Percentiles rank a stretch among this genome's conserved stretches.
Conservation (phyloP, 2,329 filamentous ascomycete genomes). For the Botrytis byssoidea region DNA sequence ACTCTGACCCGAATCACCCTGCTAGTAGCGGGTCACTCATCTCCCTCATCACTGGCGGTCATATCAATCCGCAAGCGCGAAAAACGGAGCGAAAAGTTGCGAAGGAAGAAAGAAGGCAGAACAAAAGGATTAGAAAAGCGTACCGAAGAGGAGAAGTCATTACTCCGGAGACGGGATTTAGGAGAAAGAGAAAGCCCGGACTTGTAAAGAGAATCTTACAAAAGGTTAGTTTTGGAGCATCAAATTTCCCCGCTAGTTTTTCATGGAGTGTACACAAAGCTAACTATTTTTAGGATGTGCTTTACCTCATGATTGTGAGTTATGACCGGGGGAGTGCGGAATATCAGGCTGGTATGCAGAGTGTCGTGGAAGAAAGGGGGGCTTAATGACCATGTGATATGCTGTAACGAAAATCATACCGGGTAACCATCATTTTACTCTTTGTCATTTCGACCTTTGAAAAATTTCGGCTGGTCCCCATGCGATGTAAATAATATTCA, state of each 20-base stretch:
- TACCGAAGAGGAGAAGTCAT: slow-evolving; percentile 22
- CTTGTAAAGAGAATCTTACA: slow-evolving; percentile 37
- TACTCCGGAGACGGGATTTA: slow-evolving; percentile 21
- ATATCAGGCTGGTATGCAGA: slow-evolving; percentile 7
- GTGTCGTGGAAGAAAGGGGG: slow-evolving; percentile 3
- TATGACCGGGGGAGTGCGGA: neutral
- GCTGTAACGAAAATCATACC: neutral
- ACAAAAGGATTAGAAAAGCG: slow-evolving; percentile 16
- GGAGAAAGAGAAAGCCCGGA: slow-evolving; percentile 24
- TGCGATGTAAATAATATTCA: neutral
- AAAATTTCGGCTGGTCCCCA: neutral
- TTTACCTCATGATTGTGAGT: slow-evolving; percentile 52
- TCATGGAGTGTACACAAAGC: neutral
- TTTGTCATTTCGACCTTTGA: neutral
- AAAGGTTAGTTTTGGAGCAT: slow-evolving; percentile 29
- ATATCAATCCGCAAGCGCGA: slow-evolving; percentile 34
- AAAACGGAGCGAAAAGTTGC: neutral
- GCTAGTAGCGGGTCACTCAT: slow-evolving; percentile 50
- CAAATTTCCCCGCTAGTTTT: neutral
- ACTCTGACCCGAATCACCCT: slow-evolving; percentile 52
- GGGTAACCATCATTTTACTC: neutral
- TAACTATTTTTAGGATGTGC: slow-evolving; percentile 42
- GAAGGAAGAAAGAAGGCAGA: slow-evolving; percentile 7
- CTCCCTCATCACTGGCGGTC: slow-evolving; percentile 48
- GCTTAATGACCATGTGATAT: too few relatives aligned